Evolutionary conservation across 805 yeast species (phyloP), one percentile per base, ranked within the genome.

Genomic region (Kazachstania viticola): DNA sequence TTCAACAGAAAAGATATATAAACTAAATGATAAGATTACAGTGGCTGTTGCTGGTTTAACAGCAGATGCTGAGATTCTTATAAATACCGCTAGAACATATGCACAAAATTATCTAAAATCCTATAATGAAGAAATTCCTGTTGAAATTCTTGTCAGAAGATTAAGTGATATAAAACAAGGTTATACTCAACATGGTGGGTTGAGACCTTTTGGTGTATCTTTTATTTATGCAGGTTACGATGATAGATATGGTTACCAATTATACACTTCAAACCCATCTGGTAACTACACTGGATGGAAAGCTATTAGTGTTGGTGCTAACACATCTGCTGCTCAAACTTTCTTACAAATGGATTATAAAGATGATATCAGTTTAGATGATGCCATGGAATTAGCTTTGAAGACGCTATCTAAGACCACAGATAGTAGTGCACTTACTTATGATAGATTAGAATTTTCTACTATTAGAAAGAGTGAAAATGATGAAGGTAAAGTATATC

Each of bases 251-350:
- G 85, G 85, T 21, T 91, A 79, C 66, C 98, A 91, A 59, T 66
- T 91, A 44, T 91, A 78, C 62, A 87, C 95, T 5, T 80, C 94
- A 16, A 91, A 91, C 55, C 99, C 99, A 11, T 82, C 95, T 0
- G 99, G 99, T 17, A 91, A 91, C 61, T 91, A 87, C 57, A 74
- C 94, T 14, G 97, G 98, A 17, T 91, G 99, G 99, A 85, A 82
- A 60, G 98, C 98, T 27, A 88, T 95, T 21, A 71, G 84, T 46
- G 87, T 91, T 38, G 99, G 99, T 26, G 95, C 96, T 31, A 91
- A 91, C 62, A 85, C 84, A 41, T 73, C 94, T 6, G 87, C 95
- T 28, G 96, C 96, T 1, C 98, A 91, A 63, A 88, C 98, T 1
- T 63, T 91, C 41, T 68, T 91, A 52, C 91, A 91, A 61, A 94